Evolutionary conservation across 2,329 filamentous ascomycete genomes (phyloP).

Genomic region (Hymenotorrendiella dingleyae): DNA sequence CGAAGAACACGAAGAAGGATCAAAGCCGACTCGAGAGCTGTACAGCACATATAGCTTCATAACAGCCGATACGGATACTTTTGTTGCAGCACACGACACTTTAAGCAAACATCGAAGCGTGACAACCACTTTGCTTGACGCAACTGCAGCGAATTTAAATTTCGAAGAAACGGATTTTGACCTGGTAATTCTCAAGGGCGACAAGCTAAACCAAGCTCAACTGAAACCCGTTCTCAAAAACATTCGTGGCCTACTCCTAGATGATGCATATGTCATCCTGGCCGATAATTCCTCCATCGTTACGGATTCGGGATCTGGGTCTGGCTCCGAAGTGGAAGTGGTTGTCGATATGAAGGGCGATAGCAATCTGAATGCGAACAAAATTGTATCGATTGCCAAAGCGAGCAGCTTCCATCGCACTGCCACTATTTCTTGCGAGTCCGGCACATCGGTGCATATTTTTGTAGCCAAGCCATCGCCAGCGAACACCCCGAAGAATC

Average conservation of each 20-base stretch:
- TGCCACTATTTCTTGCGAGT: constrained; percentile 6
- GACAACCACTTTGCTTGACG: constrained; percentile 2
- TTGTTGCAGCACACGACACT: constrained; percentile 9
- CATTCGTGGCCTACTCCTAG: constrained; percentile 4
- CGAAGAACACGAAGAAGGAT: constrained; percentile 21
- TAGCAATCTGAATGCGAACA: neutral
- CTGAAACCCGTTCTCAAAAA: constrained; percentile 3
- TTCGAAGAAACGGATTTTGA: constrained; percentile 7
- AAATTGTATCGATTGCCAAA: constrained; percentile 1
- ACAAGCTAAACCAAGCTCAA: neutral
- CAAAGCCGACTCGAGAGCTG: neutral
- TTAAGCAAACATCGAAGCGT: constrained; percentile 1
- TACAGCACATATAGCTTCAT: constrained; percentile 6
- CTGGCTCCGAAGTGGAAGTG: neutral
- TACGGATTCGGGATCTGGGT: neutral
- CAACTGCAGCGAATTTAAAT: neutral
- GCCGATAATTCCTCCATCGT: constrained; percentile 3
- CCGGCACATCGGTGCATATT: constrained; percentile 2
- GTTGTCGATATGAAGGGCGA: neutral
- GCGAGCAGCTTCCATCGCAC: constrained; percentile 3
- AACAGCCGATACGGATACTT: constrained; percentile 6
- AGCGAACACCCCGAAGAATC: neutral
- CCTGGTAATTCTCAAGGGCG: constrained; percentile 9
- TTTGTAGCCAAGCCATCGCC: constrained; percentile 2
- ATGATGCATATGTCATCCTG: constrained; percentile 3